Base-by-base conservation (phyloP, 306 rosid genomes). In the Quercus bicolor region DNA sequence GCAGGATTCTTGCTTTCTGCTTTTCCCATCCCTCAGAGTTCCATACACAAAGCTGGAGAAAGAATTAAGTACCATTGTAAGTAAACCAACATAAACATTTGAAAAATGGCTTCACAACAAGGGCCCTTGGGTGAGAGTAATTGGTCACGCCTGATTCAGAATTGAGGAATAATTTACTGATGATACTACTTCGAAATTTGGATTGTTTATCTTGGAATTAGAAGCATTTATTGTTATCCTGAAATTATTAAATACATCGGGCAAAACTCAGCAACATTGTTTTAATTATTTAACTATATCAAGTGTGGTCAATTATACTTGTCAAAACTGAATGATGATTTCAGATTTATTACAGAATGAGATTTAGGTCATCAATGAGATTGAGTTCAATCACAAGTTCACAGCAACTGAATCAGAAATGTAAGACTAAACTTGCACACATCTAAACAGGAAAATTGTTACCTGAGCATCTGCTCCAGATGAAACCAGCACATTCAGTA, bases 401-500 rank as follows among this genome's bases (percentile, higher is more conserved):
- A 34, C 72, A 12, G 16, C 53, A 68, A 34, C 19, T 37, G 3
- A 74, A 37, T 56, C 52, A 20, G 29, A 60, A 13, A 56, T 1
- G 64, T 18, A 69, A 29, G 43, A 80, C 23, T 18, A 24, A 26
- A 21, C 60, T 61, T 48, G 43, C 54, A 76, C 53, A 52, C 19
- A 55, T 37, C 53, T 65, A 72, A 56, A 51, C 5, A 6, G 11
- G 56, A 64, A 73, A 74, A 76, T 28, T 45, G 81, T 75, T 68
- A 94, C 98, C 98, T 94, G 98, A 76, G 97, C 92, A 83, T 94
- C 98, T 13, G 98, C 97, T 85, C 98, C 98, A 8, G 98, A 89
- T 81, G 98, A 94, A 84, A 94, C 92, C 76, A 94, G 88, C 70
- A 89, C 91, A 70, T 88, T 94, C 80, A 94, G 75, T n/a, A 87